phyloP scores from a whole-genome alignment of 768 basidiomycete genomes.

The Pleurotus giganteus region DNA sequence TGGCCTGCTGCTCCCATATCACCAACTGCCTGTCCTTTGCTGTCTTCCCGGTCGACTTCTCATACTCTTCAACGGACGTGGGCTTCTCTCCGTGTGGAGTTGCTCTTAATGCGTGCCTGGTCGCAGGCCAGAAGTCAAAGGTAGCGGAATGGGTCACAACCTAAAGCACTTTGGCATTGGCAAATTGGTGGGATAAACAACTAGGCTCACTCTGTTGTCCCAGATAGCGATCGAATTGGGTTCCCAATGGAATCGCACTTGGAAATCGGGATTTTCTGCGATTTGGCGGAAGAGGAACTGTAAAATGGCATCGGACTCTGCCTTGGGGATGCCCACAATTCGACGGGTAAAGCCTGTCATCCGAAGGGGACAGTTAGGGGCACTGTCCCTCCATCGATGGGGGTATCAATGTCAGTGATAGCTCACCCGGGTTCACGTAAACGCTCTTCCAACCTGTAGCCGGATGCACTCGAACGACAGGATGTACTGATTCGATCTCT shows the following conservation, averaged over 20 bases:
- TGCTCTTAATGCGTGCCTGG: slow-evolving; percentile 74
- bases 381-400: not conserved
- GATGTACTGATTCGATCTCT: slow-evolving; percentile 69
- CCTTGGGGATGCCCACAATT: slow-evolving; percentile 76
- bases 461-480: slow-evolving; percentile 82
- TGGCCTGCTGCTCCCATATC: slow-evolving; percentile 64
- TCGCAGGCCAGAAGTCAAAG: slow-evolving; percentile 80
- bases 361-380: not conserved
- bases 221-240: slow-evolving; percentile 78
- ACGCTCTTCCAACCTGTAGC: slow-evolving; percentile 83
- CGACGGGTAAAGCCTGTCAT: slow-evolving; percentile 78
- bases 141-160: slow-evolving; percentile 76
- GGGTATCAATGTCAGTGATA: not conserved
- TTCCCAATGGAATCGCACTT: slow-evolving; percentile 78
- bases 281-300: slow-evolving; percentile 71
- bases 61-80: slow-evolving; percentile 71
- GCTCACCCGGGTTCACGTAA: slow-evolving; percentile 72
- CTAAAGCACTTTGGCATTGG: slow-evolving; percentile 28
- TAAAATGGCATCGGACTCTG: slow-evolving; percentile 75
- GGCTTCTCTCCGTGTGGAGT: slow-evolving; percentile 83
- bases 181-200: not conserved
- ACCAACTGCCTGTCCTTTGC: slow-evolving; percentile 75
- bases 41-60: slow-evolving; percentile 55
- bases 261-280: slow-evolving; percentile 67
- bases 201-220: slow-evolving; percentile 69